A percentile compares a stretch with the other conserved stretches of the same genome.
These are phyloP conservation scores for Collybia sordida DNA, from an alignment of 768 basidiomycete species.

Conservation along the genomic window DNA sequence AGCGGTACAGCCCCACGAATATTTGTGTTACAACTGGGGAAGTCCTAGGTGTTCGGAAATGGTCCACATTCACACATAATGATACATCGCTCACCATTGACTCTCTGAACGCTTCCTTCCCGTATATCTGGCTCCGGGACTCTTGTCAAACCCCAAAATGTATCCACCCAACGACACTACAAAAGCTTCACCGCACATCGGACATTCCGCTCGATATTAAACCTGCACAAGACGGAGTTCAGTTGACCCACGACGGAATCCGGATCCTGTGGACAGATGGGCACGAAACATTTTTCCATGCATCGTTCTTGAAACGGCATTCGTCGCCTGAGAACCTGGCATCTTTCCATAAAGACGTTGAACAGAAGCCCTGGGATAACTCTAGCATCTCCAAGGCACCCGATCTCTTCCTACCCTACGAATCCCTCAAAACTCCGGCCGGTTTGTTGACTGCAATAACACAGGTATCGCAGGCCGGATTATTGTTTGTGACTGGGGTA, in stretches of 20 bases:
- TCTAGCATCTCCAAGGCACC: conserved; percentile 15
- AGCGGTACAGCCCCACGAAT: too few species aligned
- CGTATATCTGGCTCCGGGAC: conserved; percentile 83
- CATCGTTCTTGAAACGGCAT: conserved; percentile 46
- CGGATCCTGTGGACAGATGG: conserved; percentile 57
- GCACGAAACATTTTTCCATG: conserved; percentile 55
- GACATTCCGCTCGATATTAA: conserved; percentile 55
- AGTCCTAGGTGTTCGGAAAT: conserved; percentile 6
- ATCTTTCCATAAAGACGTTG: conserved; percentile 16
- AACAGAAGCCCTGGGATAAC: conserved; percentile 12
- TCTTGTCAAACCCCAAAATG: conserved; percentile 70
- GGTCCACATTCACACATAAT: conserved; percentile 21
- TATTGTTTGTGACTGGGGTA: conserved; percentile 72
- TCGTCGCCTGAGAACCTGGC: conserved; percentile 25
- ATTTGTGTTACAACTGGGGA: too few species aligned
- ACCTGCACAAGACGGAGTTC: conserved; percentile 43
- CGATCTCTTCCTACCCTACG: conserved; percentile 58
- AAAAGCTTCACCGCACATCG: conserved; percentile 73
- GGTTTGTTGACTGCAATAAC: conserved; percentile 60
- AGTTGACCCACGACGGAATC: conserved; percentile 43
- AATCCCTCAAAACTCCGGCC: conserved; percentile 38
- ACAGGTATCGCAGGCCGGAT: conserved; percentile 70
- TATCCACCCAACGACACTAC: conserved; percentile 74
- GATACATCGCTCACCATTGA: conserved; percentile 33
- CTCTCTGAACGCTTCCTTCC: conserved; percentile 46